Conservation (phyloP, 352 stramenopile species). For the Phytopythium oedochilum region DNA sequence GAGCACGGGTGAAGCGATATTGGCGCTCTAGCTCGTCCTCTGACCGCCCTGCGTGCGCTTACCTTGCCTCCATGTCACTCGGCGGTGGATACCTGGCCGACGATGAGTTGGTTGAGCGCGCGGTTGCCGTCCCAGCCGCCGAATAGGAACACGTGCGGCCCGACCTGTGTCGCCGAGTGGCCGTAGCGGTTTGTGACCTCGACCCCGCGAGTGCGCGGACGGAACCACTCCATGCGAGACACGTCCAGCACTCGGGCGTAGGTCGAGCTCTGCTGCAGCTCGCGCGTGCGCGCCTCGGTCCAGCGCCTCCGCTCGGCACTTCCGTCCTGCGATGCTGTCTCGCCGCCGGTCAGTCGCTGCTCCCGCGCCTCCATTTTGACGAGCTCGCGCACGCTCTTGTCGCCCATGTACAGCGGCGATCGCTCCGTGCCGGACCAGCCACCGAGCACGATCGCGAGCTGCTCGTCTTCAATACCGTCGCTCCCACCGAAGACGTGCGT, state of each 20-base stretch:
- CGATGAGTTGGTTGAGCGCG: slow-evolving; percentile 70
- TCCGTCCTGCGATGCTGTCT: slow-evolving; percentile 7
- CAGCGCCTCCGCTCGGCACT: slow-evolving; percentile 23
- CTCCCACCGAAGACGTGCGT: slow-evolving; percentile 7
- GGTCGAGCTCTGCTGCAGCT: slow-evolving; percentile 38
- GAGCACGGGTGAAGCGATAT: slow-evolving; percentile 18
- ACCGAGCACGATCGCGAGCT: slow-evolving; percentile 59
- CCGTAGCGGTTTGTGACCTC: slow-evolving; percentile 64
- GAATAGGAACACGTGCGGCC: slow-evolving; percentile 69
- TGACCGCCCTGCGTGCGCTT: no score
- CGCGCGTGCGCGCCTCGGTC: slow-evolving; percentile 20
- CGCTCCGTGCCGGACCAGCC: slow-evolving; percentile 77
- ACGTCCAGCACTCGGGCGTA: slow-evolving; percentile 61
- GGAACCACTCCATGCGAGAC: slow-evolving; percentile 61
- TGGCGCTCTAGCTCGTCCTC: slow-evolving; percentile 14
- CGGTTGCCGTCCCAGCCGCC: slow-evolving; percentile 81
- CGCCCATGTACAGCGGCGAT: slow-evolving; percentile 71
- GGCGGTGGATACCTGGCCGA: slow-evolving; percentile 39
- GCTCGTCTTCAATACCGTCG: slow-evolving; percentile 15
- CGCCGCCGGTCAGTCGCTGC: slow-evolving; percentile 39
- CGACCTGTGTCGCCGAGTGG: slow-evolving; percentile 58
- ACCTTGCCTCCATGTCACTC: no score
- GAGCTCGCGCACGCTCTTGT: slow-evolving; percentile 60
- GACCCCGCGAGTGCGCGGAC: slow-evolving; percentile 29
- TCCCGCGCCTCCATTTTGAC: slow-evolving; percentile 50